Evolutionary conservation across 1,284 basidiomycete genomes (phyloP).

Genomic region (Bondarzewia mesenterica): DNA sequence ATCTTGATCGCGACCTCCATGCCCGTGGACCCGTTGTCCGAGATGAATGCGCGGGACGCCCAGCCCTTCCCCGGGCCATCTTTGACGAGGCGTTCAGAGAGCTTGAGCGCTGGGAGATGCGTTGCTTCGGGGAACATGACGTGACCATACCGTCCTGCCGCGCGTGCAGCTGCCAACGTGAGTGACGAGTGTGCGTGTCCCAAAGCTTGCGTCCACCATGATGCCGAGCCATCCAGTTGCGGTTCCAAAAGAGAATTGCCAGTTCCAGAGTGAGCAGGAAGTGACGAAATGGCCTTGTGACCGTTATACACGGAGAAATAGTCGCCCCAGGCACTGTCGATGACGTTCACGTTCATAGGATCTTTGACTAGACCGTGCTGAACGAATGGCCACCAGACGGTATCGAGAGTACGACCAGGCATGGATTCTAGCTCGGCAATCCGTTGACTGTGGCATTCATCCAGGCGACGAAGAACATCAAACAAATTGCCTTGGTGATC

Average conservation of each 20-base stretch:
- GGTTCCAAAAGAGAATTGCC: constrained; percentile 49
- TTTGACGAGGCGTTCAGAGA: constrained; percentile 66
- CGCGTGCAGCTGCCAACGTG: constrained; percentile 80
- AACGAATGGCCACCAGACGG: constrained; percentile 97
- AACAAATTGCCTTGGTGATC: constrained; percentile 34
- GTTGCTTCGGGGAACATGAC: constrained; percentile 92
- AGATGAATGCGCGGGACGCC: constrained; percentile 89
- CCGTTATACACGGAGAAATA: constrained; percentile 70
- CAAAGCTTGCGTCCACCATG: constrained; percentile 97
- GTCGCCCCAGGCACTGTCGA: constrained; percentile 88
- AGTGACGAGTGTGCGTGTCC: constrained; percentile 79
- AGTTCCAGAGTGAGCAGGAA: constrained; percentile 7
- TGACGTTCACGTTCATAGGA: constrained; percentile 75
- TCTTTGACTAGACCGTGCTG: constrained; percentile 76
- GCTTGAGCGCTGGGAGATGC: constrained; percentile 76
- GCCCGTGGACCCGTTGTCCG: constrained; percentile 91
- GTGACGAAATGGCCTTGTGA: constrained; percentile 14
- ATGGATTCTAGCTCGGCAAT: constrained; percentile 70
- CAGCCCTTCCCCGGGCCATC: constrained; percentile 78
- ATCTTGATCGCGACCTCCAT: constrained; percentile 98
- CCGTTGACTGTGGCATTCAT: constrained; percentile 54
- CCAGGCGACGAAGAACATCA: constrained; percentile 52
- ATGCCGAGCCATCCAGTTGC: constrained; percentile 87
- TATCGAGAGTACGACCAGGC: constrained; percentile 69
- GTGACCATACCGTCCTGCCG: constrained; percentile 92